Evolutionary conservation across 192 early-diverging fungal genomes (phyloP), one percentile per base, ranked within the genome.

Genomic region (Rhizophagus sp.): DNA sequence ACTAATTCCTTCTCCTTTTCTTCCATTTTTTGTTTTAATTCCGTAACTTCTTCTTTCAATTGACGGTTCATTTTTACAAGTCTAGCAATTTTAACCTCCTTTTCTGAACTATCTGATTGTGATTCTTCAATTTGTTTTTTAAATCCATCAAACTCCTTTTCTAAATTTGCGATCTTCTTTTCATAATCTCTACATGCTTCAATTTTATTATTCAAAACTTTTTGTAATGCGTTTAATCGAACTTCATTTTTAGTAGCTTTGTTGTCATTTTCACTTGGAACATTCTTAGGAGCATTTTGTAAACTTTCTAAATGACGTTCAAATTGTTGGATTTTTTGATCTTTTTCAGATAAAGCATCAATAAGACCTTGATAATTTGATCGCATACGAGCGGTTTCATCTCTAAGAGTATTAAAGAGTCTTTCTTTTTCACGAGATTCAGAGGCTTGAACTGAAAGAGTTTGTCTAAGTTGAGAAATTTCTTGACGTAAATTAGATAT

Each of bases 11-110:
- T 17, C 71, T 79, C 78, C 13, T 79, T 79, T 61, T 24, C 78
- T 49, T 79, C 78, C 78, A 79, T 79, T 79, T 79, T 79, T 62
- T 79, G 27, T 70, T 79, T 79, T 3, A 79, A 15, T 36, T 79
- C 63, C 0, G 78, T 71, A 34, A 79, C 66, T 79, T 79, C 78
- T 22, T 68, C 68, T 39, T 79, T 79, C 17, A 79, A 44, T 62
- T 79, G 57, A 39, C 78, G 78, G 25, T 79, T 79, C 68, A 79
- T 71, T 44, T 79, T 79, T 3, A 79, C 67, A 25, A 79, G 67
- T 70, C 49, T 61, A 24, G 52, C 24, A 12, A 79, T 79, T 70
- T 61, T 79, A 62, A 41, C 34, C 9, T 79, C 78, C 61, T 79
- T 79, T 61, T 79, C 78, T 10, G 78, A 70, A 52, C 25, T 62